Evolutionary conservation across 306 rosid genomes (phyloP).

Genomic region (Senna siamea): DNA sequence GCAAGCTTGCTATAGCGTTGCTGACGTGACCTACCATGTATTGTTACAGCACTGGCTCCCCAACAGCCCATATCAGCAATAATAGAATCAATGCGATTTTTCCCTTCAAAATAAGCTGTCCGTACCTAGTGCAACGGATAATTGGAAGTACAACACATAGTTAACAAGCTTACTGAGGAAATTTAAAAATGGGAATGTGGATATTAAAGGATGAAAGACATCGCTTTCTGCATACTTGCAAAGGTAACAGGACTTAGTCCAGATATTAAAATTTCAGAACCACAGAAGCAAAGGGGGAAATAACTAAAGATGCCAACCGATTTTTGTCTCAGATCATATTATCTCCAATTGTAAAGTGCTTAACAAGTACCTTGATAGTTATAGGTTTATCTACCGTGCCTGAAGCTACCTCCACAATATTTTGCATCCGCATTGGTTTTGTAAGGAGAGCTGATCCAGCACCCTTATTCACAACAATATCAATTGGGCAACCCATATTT

Average conservation of each 20-base stretch:
- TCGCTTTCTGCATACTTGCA: background rate
- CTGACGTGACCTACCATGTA: slow-evolving; percentile 95
- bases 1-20: slow-evolving; percentile 99
- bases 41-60: slow-evolving; percentile 89
- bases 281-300: slow-evolving; percentile 17
- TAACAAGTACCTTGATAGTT: slow-evolving; percentile 70
- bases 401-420: slow-evolving; percentile 72
- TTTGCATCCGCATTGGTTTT: slow-evolving; percentile 90
- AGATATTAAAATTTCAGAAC: slow-evolving; percentile 13
- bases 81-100: slow-evolving; percentile 82
- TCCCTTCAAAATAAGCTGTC: slow-evolving; percentile 90
- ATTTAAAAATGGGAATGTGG: background rate
- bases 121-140: slow-evolving; percentile 64
- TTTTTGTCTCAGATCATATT: slow-evolving; percentile 17
- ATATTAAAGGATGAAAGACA: background rate
- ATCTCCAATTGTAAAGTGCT: background rate
- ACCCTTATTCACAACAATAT: slow-evolving; percentile 90
- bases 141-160: slow-evolving; percentile 9
- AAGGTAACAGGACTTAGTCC: slow-evolving; percentile 14
- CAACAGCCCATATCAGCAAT: slow-evolving; percentile 76
- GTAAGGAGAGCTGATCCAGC: slow-evolving; percentile 96
- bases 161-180: slow-evolving; percentile 23
- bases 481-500: slow-evolving; percentile 98
- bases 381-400: slow-evolving; percentile 66
- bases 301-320: slow-evolving; percentile 28